Conservation (phyloP, 1,284 basidiomycete genomes). For the Thecaphora thlaspeos region DNA sequence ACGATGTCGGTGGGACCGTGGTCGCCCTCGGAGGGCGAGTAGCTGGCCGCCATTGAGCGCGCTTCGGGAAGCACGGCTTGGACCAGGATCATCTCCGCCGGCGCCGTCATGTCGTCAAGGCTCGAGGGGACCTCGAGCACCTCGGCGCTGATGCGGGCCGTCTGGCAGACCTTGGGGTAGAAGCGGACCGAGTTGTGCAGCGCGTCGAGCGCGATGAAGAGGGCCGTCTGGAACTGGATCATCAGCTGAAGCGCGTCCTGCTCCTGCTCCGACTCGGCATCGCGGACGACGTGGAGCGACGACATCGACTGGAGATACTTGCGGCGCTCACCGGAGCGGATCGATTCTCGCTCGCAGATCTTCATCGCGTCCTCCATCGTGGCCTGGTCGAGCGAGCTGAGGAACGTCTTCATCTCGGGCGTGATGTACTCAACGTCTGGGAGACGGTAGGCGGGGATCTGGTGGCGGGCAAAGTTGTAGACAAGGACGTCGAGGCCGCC, state of each 20-base stretch:
- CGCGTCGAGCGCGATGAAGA: constrained; percentile 61
- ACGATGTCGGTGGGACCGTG: constrained; percentile 43
- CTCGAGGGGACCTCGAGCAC: constrained; percentile 61
- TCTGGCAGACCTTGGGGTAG: constrained; percentile 60
- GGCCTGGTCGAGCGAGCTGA: constrained; percentile 58
- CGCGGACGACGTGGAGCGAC: constrained; percentile 30
- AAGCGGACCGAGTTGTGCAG: constrained; percentile 60
- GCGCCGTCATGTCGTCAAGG: constrained; percentile 49
- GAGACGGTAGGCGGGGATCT: constrained; percentile 63
- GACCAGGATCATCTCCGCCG: constrained; percentile 60
- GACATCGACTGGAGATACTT: constrained; percentile 39
- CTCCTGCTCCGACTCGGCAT: constrained; percentile 30
- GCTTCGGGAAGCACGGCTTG: constrained; percentile 61
- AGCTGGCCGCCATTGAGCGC: constrained; percentile 41
- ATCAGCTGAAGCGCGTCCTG: constrained; percentile 58
- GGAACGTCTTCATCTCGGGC: constrained; percentile 59
- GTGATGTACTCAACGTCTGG: constrained; percentile 61
- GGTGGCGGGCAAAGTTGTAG: constrained; percentile 63
- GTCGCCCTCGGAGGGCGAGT: constrained; percentile 57
- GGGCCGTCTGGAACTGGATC: constrained; percentile 62
- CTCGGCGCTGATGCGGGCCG: constrained; percentile 61
- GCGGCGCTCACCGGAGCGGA: constrained; percentile 50
- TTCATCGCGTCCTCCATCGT: constrained; percentile 60
- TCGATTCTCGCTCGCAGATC: constrained; percentile 59
- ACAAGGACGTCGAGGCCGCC: constrained; percentile 60